Conservation (phyloP, 192 early-diverging fungal genomes). For the Backusella australiensis region DNA sequence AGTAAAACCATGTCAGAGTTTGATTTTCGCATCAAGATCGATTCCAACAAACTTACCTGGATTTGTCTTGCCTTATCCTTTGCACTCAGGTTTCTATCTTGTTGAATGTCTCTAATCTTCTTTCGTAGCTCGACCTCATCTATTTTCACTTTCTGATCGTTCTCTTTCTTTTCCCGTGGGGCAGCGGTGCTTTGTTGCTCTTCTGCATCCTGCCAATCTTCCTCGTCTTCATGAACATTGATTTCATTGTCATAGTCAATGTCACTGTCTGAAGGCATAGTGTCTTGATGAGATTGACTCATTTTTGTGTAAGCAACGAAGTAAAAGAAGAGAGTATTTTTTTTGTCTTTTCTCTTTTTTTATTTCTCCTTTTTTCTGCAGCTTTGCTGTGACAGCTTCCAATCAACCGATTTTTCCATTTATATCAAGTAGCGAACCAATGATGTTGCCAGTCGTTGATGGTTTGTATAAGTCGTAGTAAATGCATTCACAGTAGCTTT, state of each 20-base stretch:
- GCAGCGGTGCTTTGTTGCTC: neutral
- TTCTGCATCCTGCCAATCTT: slow-evolving; percentile 13
- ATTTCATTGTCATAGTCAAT: slow-evolving; percentile 11
- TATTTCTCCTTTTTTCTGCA: no score
- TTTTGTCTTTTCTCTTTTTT: neutral
- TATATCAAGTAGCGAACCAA: no score
- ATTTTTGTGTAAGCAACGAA: neutral
- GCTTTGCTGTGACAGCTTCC: no score
- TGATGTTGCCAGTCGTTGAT: neutral
- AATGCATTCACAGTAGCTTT: no score
- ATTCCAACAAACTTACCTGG: slow-evolving; percentile 49
- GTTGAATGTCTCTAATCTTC: slow-evolving; percentile 67
- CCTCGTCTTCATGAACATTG: slow-evolving; percentile 13
- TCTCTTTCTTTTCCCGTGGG: neutral
- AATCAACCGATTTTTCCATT: neutral
- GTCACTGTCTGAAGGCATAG: neutral
- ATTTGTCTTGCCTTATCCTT: slow-evolving; percentile 68
- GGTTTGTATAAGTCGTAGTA: no score
- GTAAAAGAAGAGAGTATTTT: neutral
- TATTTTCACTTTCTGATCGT: slow-evolving; percentile 1
- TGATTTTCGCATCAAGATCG: neutral
- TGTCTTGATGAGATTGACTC: slow-evolving; percentile 1
- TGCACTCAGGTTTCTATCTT: slow-evolving; percentile 42
- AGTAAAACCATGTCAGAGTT: neutral
- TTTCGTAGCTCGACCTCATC: slow-evolving; percentile 46